Evolutionary conservation across 2,329 filamentous ascomycete species (phyloP), one percentile per base, ranked within the genome.

Genomic region (Sarocladiaceae sp.): DNA sequence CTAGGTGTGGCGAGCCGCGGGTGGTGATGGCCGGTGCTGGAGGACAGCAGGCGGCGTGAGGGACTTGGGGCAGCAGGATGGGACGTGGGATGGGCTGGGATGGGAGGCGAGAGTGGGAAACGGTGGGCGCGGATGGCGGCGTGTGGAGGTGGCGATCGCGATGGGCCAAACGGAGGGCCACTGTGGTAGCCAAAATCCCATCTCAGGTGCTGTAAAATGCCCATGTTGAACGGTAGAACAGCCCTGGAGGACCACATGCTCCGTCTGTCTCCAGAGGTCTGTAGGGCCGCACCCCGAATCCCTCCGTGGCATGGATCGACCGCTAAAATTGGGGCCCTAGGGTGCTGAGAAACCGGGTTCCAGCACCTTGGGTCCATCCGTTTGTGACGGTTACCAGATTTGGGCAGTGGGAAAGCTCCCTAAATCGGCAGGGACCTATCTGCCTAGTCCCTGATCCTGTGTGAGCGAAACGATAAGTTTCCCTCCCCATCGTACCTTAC

Each of bases 101-200:
- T 28, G 40, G 12, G 26, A 20, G 13, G 40, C 5, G 40, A 46
- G 23, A 28, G 40, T 28, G 22, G 40, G 40, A 46, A 28, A 33
- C 28, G 26, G 25, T 31, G 28, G 26, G 44, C 28, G 26, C 25
- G 44, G 26, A 17, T 17, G 15, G 28, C 44, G 25, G 44, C 44
- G 26, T 48, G 44, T 48, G 44, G 44, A 48, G 44, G 44, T 31
- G 44, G 40, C 40, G 23, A 44, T 44, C 22, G 40, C 40, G 23
- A 44, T n/a, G n/a, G n/a, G n/a, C n/a, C n/a, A 44, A 44, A 22
- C 22, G 40, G 40, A 20, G n/a, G 22, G 20, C 40, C 17, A 22
- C 17, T 4, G 4, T 40, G 15, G 37, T 22, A 23, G 22, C 40
- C 20, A 44, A 44, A 44, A 44, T 44, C 40, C 40, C 40, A 44